These are phyloP conservation scores for Phlyctochytrium bullatum DNA, from an alignment of 192 early-diverging fungal genomes.

Conservation along the genomic window DNA sequence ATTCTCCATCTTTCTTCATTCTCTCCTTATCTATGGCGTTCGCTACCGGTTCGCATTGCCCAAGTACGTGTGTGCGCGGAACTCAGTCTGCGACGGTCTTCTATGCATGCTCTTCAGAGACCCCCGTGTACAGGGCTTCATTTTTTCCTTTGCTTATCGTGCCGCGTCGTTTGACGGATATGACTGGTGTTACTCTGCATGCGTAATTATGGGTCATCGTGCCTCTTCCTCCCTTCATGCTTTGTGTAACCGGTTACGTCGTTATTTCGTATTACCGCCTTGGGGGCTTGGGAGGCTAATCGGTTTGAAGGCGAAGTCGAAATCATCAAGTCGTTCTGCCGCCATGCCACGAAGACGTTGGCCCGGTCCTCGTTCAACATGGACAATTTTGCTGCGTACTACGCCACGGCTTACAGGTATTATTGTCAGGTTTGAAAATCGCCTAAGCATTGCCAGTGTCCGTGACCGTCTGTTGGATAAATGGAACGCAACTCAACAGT, in stretches of 20 bases:
- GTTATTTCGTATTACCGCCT: neutral
- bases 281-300: too few species aligned
- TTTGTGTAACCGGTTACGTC: neutral
- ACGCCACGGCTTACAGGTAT: conserved; percentile 84
- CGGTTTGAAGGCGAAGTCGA: conserved; percentile 56
- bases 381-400: conserved; percentile 90
- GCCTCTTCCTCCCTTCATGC: neutral
- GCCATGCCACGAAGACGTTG: conserved; percentile 87
- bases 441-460: conserved; percentile 52
- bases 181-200: neutral
- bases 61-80: too few species aligned
- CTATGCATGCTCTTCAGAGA: too few species aligned
- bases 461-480: conserved; percentile 89
- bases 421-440: neutral
- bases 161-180: neutral
- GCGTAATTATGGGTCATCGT: conserved; percentile 6
- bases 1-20: too few species aligned
- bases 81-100: too few species aligned
- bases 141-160: neutral
- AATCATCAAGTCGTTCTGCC: conserved; percentile 83
- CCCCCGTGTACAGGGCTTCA: neutral
- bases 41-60: too few species aligned
- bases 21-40: too few species aligned
- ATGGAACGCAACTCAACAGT: conserved; percentile 95
- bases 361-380: conserved; percentile 86